These are phyloP conservation scores for Daldinia concentrica DNA, from an alignment of 495 filamentous ascomycete species.

Conservation along the genomic window DNA sequence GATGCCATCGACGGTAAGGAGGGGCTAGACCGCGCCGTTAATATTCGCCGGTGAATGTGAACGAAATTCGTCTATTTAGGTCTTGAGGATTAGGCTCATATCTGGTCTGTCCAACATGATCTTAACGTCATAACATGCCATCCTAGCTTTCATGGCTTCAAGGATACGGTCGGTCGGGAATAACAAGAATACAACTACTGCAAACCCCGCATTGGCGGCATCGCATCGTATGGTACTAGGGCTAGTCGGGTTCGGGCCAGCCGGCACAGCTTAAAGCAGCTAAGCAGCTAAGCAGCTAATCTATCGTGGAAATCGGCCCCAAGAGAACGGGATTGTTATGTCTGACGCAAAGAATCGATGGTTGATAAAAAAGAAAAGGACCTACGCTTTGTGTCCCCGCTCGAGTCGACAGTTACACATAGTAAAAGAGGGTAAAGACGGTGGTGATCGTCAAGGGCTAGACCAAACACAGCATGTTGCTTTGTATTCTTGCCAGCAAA, in stretches of 20 bases:
- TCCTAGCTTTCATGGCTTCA: constrained; percentile 3
- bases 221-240: constrained; percentile 20
- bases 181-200: constrained; percentile 24
- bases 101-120: constrained; percentile 1
- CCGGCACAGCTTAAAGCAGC: too few relatives aligned
- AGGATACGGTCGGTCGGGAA: constrained; percentile 1
- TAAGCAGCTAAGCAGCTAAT: too few relatives aligned
- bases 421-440: constrained; percentile 15
- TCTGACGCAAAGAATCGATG: constrained; percentile 40
- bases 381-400: constrained; percentile 25
- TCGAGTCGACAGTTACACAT: constrained; percentile 12
- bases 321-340: constrained; percentile 32
- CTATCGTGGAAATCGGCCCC: constrained; percentile 22
- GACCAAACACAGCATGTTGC: constrained; percentile 36
- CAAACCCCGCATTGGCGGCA: constrained; percentile 37
- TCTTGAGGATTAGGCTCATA: background rate
- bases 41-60: background rate
- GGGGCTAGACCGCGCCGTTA: constrained; percentile 8
- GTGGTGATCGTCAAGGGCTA: constrained; percentile 38
- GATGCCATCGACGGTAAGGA: background rate
- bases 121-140: constrained; percentile 36
- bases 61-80: background rate
- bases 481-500: constrained; percentile 41
- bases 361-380: constrained; percentile 13
- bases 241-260: constrained; percentile 17